Conservation (phyloP, 768 basidiomycete genomes). For the Solioccasus polychromus region DNA sequence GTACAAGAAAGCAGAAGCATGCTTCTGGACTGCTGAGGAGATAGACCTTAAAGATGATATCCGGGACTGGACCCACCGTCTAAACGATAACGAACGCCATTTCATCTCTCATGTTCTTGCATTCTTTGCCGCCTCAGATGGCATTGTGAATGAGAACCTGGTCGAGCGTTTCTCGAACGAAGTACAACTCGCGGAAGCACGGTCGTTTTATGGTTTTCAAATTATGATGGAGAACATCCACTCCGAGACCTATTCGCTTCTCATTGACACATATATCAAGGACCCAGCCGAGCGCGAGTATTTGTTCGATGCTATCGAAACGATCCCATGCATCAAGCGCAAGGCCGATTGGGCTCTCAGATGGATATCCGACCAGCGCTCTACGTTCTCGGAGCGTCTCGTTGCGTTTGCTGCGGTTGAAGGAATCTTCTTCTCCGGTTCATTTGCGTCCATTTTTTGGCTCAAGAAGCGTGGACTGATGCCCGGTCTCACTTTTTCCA, state of each 20-base stretch:
- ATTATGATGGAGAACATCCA: slow-evolving; percentile 99
- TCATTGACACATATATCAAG: slow-evolving; percentile 93
- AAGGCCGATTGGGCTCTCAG: slow-evolving; percentile 95
- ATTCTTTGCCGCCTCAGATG: slow-evolving; percentile 95
- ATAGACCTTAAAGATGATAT: background rate
- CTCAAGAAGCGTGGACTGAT: slow-evolving; percentile 96
- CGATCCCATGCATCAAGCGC: slow-evolving; percentile 86
- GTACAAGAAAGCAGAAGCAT: background rate
- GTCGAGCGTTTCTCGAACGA: slow-evolving; percentile 92
- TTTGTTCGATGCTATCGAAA: slow-evolving; percentile 91
- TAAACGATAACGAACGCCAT: slow-evolving; percentile 80
- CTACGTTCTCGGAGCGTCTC: slow-evolving; percentile 85
- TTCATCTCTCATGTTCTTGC: slow-evolving; percentile 93
- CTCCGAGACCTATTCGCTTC: slow-evolving; percentile 93
- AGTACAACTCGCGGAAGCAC: slow-evolving; percentile 88
- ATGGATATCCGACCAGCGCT: slow-evolving; percentile 82
- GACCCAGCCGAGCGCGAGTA: slow-evolving; percentile 70
- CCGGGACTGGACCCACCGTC: slow-evolving; percentile 13
- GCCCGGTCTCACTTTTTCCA: slow-evolving; percentile 95
- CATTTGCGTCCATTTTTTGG: slow-evolving; percentile 95
- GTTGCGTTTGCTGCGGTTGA: slow-evolving; percentile 95
- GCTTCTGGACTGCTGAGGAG: background rate
- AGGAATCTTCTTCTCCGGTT: slow-evolving; percentile 95
- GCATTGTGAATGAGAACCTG: slow-evolving; percentile 95
- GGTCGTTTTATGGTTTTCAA: slow-evolving; percentile 97